Conservation (phyloP, 1,284 basidiomycete species). For the Ceratorhiza oryzae-sativae region DNA sequence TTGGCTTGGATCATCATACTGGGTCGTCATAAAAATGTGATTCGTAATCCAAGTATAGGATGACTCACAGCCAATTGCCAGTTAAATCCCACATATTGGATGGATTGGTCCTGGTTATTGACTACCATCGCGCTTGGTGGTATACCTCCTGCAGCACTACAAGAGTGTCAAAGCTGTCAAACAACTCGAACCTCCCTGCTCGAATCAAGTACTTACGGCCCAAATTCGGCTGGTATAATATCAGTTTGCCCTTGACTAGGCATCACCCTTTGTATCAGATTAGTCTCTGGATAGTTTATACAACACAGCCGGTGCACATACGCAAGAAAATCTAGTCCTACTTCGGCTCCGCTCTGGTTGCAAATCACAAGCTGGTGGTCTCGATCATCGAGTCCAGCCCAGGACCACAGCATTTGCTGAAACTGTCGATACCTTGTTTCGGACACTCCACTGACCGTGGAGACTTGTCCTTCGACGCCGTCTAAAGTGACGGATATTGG, state of each 20-base stretch:
- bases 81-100: neutral
- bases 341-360: neutral
- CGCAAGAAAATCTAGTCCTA: conserved; percentile 11
- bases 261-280: neutral
- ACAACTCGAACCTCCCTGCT: neutral
- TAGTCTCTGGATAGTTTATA: neutral
- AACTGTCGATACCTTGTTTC: neutral
- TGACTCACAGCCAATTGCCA: neutral
- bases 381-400: neutral
- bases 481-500: conserved; percentile 1
- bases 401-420: conserved; percentile 6
- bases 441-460: neutral
- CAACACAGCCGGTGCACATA: neutral
- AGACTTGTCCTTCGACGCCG: neutral
- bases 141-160: neutral
- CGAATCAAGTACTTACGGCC: neutral
- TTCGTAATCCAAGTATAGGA: neutral
- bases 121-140: neutral
- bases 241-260: neutral
- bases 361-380: conserved; percentile 13
- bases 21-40: neutral
- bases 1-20: neutral
- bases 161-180: neutral
- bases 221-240: neutral
- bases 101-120: neutral